Percentiles rank a stretch among this genome's conserved stretches.
These are phyloP conservation scores for Sphenostylis stenocarpa DNA, from an alignment of 306 rosid species.

Conservation along the genomic window DNA sequence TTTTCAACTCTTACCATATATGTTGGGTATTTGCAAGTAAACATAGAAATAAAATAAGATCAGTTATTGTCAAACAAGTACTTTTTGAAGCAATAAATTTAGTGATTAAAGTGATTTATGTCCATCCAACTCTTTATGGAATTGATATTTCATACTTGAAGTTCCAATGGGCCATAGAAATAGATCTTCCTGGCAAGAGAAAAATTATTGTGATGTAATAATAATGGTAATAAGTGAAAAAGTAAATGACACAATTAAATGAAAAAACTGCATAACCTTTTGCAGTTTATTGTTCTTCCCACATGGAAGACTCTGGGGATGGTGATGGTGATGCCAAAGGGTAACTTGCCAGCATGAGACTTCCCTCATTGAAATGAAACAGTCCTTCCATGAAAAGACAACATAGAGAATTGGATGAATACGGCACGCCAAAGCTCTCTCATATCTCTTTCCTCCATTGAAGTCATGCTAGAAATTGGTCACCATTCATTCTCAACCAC, in stretches of 20 bases:
- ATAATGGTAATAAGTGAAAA: not conserved
- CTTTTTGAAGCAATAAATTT: not conserved
- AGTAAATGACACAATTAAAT: not conserved
- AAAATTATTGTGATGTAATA: not conserved
- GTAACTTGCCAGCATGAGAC: not conserved
- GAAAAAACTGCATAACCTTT: not conserved
- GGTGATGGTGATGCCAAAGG: slow-evolving; percentile 3
- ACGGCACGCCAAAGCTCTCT: slow-evolving; percentile 53
- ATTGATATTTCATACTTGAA: not conserved
- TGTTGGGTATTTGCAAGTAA: not conserved
- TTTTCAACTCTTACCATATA: not conserved
- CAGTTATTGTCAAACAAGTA: not conserved
- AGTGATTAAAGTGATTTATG: not conserved
- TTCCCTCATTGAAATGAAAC: not conserved
- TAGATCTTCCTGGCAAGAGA: not conserved
- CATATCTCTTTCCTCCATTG: slow-evolving; percentile 5
- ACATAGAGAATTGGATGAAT: slow-evolving; percentile 20
- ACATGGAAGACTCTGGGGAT: not conserved
- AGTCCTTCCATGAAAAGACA: slow-evolving; percentile 23
- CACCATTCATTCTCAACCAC: not conserved
- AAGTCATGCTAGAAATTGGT: not conserved
- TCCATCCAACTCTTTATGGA: not conserved
- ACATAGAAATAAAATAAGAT: not conserved
- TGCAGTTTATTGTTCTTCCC: not conserved
- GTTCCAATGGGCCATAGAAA: slow-evolving; percentile 1